Evolutionary conservation across 495 filamentous ascomycete genomes (phyloP).

Genomic region (Penicillium chermesinum): DNA sequence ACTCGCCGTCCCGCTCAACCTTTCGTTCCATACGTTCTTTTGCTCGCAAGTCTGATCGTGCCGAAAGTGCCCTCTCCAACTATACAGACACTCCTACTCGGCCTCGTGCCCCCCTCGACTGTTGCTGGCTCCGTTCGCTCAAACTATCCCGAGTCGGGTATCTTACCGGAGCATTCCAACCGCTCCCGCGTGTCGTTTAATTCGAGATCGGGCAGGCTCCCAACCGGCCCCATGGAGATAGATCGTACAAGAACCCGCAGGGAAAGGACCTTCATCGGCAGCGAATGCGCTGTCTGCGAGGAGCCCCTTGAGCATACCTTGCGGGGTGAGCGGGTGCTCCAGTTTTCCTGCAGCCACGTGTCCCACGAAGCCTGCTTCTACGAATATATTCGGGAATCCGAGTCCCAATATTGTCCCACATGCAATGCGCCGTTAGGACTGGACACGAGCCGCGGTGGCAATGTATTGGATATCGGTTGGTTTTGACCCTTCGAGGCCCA

Average conservation of each 20-base stretch:
- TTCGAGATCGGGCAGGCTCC: constrained; percentile 49
- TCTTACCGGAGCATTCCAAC: constrained; percentile 22
- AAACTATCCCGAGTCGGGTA: constrained; percentile 15
- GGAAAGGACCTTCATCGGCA: constrained; percentile 92
- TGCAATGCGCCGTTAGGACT: constrained; percentile 91
- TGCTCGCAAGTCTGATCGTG: constrained; percentile 25
- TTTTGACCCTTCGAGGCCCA: constrained; percentile 12
- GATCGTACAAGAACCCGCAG: constrained; percentile 77
- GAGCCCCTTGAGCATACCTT: constrained; percentile 96
- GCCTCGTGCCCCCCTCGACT: constrained; percentile 27
- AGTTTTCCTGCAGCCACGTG: constrained; percentile 94
- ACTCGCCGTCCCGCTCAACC: constrained; percentile 33
- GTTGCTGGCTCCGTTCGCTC: constrained; percentile 19
- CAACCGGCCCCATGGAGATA: constrained; percentile 69
- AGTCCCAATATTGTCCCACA: constrained; percentile 90
- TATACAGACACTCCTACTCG: constrained; percentile 20
- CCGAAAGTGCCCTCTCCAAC: constrained; percentile 26
- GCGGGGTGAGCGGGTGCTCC: constrained; percentile 88
- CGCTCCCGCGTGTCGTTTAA: constrained; percentile 42
- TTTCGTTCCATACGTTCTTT: constrained; percentile 34
- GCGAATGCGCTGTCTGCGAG: constrained; percentile 93
- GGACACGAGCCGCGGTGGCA: constrained; percentile 92
- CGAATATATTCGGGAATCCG: constrained; percentile 93
- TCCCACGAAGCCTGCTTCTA: constrained; percentile 99
- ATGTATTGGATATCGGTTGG: constrained; percentile 90